These are phyloP conservation scores for Penicillium diatomitis DNA, from an alignment of 495 filamentous ascomycete genomes.

Conservation along the genomic window DNA sequence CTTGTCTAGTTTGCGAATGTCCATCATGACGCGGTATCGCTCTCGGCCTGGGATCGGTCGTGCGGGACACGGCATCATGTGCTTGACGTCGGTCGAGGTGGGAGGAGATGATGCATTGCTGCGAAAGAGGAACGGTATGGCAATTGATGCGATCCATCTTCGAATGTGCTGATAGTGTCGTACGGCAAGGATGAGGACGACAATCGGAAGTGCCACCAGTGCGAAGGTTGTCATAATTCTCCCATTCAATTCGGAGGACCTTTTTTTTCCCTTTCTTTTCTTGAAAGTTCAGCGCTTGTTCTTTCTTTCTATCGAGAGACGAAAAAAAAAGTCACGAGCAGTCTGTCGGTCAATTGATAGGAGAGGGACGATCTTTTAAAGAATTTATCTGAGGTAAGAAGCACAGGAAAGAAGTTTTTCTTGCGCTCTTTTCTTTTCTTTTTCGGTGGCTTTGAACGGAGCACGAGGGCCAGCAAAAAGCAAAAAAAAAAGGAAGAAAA, in stretches of 20 bases:
- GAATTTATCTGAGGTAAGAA: too few relatives aligned
- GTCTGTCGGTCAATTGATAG: too few relatives aligned
- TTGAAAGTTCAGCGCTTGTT: too few relatives aligned
- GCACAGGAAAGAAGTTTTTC: too few relatives aligned
- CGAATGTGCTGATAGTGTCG: slow-evolving; percentile 30
- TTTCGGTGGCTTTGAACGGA: too few relatives aligned
- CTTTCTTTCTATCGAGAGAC: too few relatives aligned
- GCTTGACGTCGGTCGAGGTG: slow-evolving; percentile 25
- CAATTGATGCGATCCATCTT: slow-evolving; percentile 8
- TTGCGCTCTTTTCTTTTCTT: too few relatives aligned
- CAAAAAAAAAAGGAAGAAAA: too few relatives aligned
- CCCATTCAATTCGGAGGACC: slow-evolving; percentile 3
- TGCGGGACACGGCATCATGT: slow-evolving; percentile 33
- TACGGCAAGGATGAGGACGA: slow-evolving; percentile 36
- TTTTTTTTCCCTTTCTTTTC: too few relatives aligned
- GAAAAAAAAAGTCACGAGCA: too few relatives aligned
- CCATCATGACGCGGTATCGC: slow-evolving; percentile 45
- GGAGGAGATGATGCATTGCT: slow-evolving; percentile 3
- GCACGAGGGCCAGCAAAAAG: too few relatives aligned
- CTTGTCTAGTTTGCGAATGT: slow-evolving; percentile 41
- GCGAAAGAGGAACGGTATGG: slow-evolving; percentile 2
- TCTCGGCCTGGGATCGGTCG: slow-evolving; percentile 37
- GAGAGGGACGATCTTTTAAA: too few relatives aligned
- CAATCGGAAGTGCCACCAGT: slow-evolving; percentile 26
- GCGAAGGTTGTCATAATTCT: slow-evolving; percentile 26